A percentile compares a stretch with the other conserved stretches of the same genome.
These are phyloP conservation scores for Gautieria morchelliformis DNA, from an alignment of 768 basidiomycete species.

Conservation along the genomic window DNA sequence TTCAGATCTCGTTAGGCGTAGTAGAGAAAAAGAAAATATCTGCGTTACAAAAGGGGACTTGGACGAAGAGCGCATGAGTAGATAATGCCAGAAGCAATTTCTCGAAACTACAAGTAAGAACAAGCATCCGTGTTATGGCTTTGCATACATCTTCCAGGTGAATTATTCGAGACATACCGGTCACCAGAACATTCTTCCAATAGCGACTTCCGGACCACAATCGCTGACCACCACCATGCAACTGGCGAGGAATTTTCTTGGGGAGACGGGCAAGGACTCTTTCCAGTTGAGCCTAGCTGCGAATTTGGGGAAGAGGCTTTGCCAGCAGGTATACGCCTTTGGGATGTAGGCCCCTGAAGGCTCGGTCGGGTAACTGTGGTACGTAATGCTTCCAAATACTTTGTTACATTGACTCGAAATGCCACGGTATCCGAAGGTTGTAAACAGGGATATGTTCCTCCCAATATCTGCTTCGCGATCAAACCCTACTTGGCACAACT, in stretches of 20 bases:
- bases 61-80: constrained; percentile 37
- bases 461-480: constrained; percentile 30
- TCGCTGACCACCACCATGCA: constrained; percentile 49
- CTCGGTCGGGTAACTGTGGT: not conserved
- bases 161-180: constrained; percentile 23
- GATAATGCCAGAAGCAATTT: constrained; percentile 41
- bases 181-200: constrained; percentile 47
- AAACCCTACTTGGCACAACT: constrained; percentile 12
- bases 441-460: constrained; percentile 38
- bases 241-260: not conserved
- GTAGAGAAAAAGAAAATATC: not conserved
- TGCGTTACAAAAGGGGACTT: constrained; percentile 12
- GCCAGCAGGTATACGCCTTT: not conserved
- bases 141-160: not conserved
- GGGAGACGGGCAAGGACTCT: not conserved
- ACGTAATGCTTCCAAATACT: constrained; percentile 39
- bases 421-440: constrained; percentile 43
- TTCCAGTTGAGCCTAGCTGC: not conserved
- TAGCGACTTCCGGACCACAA: constrained; percentile 44
- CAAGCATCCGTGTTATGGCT: not conserved
- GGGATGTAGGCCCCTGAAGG: not conserved
- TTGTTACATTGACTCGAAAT: constrained; percentile 41
- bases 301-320: not conserved
- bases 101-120: constrained; percentile 27
- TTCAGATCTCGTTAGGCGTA: not conserved